Evolutionary conservation across 176 grass and related monocot genomes (phyloP).

Genomic region (Cenchrus purpureus): DNA sequence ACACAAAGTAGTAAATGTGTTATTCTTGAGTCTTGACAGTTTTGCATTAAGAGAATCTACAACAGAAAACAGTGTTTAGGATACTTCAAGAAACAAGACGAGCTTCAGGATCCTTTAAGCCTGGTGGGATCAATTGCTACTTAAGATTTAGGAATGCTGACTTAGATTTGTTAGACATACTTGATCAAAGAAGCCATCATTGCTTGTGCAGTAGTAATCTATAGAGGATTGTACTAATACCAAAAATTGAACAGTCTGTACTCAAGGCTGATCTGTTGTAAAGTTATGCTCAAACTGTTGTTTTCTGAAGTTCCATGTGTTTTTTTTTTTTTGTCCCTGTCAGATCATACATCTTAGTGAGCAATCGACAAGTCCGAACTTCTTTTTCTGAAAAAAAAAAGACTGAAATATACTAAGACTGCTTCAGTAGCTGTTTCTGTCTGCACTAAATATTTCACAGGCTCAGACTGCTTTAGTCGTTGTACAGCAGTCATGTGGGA

Average conservation of each 20-base stretch:
- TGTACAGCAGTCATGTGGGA: background rate
- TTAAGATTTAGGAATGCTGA: slow-evolving; percentile 37
- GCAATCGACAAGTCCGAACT: background rate
- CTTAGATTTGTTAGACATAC: slow-evolving; percentile 17
- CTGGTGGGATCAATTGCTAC: background rate
- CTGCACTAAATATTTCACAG: background rate
- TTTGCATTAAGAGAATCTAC: slow-evolving; percentile 6
- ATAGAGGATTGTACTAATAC: slow-evolving; percentile 29
- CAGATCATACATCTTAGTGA: background rate
- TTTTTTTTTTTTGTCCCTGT: background rate
- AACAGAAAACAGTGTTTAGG: slow-evolving; percentile 2
- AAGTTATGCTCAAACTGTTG: slow-evolving; percentile 4
- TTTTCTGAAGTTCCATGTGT: slow-evolving; percentile 8
- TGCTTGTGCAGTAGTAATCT: slow-evolving; percentile 16
- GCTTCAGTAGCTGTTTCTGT: background rate
- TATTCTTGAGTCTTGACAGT: slow-evolving; percentile 13
- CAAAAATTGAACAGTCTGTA: background rate
- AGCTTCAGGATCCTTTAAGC: slow-evolving; percentile 9
- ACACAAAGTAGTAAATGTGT: background rate
- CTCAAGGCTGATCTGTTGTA: slow-evolving; percentile 42
- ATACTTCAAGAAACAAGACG: slow-evolving; percentile 26
- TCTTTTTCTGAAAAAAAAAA: slow-evolving; percentile 6
- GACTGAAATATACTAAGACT: background rate
- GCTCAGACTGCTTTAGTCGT: background rate
- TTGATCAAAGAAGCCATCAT: slow-evolving; percentile 18